Base-by-base conservation (phyloP, 2,329 filamentous ascomycete genomes). In the Parafenestella ontariensis region DNA sequence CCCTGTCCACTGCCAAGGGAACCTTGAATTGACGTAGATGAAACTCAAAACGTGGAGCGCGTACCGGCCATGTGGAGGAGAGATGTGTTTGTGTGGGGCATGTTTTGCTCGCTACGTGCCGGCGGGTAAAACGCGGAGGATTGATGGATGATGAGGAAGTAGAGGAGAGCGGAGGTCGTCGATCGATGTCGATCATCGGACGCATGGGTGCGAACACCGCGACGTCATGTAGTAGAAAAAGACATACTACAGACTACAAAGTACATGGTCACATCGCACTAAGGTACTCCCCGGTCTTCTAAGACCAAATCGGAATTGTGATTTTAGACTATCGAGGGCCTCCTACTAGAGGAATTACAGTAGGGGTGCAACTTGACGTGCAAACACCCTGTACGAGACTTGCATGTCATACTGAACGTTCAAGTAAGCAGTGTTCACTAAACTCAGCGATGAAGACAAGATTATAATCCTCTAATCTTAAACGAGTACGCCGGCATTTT, bases 21-120 rank as follows among this genome's bases (percentile, higher is more conserved):
- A 28, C 8, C 23, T 34, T 41, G 46, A 56, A 58, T 59, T 56
- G 57, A 39, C 45, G 37, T 49, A 65, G 31, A 67, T 64, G 55
- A 58, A 51, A 18, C 24, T 2, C 3, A 24, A 21, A 28, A 41
- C 23, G 23, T 41, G 40, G 46, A 24, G 41, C 36, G 45, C 23
- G 34, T 20, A 17, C 26, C 23, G 9, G 42, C 31, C 42, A 37
- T 52, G 42, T 41, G 50, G 46, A 49, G 51, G 37, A 37, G 37
- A 40, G 37, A 13, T 40, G 20, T 40, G 21, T 23, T 24, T 40
- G 37, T 23, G 20, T 40, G 37, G 20, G 37, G 37, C 20, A 7
- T 3, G 11, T 17, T 6, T 40, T 21, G 36, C 9, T 21, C 21
- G 37, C 3, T 24, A 5, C 3, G 20, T 15, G 6, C 37, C 37